A percentile compares a stretch with the other conserved stretches of the same genome.
These are phyloP conservation scores for Colletotrichum sp. DNA, from an alignment of 2,329 filamentous ascomycete genomes.

Conservation along the genomic window DNA sequence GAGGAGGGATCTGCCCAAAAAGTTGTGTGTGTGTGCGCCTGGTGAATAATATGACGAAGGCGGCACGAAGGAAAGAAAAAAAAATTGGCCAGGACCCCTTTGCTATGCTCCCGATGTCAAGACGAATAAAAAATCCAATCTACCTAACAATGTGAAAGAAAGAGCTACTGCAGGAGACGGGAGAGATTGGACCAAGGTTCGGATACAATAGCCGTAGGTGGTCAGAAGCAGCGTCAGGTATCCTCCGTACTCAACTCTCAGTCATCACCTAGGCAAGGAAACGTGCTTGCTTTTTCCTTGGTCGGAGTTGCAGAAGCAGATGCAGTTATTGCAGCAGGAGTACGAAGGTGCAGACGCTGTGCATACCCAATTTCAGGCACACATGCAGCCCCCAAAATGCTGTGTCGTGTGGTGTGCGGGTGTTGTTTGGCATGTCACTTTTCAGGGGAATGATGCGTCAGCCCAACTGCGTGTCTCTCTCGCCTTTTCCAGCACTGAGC, in stretches of 20 bases:
- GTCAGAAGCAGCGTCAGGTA: neutral
- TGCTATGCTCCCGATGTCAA: slow-evolving; percentile 1
- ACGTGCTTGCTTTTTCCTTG: neutral
- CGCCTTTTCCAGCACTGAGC: neutral
- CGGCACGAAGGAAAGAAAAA: neutral
- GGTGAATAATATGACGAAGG: neutral
- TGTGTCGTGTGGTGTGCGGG: neutral
- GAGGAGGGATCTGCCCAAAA: neutral
- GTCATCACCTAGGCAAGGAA: neutral
- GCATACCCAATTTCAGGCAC: slow-evolving; percentile 4
- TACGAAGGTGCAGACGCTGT: neutral
- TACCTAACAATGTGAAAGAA: neutral
- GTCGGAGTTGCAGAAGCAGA: neutral
- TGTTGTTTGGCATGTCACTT: neutral
- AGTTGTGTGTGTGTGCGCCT: neutral
- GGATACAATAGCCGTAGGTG: neutral
- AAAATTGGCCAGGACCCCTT: neutral
- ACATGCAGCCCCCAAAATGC: neutral
- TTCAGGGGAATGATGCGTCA: neutral
- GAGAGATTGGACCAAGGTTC: neutral
- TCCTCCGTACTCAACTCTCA: neutral
- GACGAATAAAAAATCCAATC: neutral
- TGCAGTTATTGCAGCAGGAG: neutral
- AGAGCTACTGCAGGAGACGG: neutral
- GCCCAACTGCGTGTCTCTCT: neutral